Base-by-base conservation (phyloP, 140 eudicot genomes). In the Artemisia princeps region DNA sequence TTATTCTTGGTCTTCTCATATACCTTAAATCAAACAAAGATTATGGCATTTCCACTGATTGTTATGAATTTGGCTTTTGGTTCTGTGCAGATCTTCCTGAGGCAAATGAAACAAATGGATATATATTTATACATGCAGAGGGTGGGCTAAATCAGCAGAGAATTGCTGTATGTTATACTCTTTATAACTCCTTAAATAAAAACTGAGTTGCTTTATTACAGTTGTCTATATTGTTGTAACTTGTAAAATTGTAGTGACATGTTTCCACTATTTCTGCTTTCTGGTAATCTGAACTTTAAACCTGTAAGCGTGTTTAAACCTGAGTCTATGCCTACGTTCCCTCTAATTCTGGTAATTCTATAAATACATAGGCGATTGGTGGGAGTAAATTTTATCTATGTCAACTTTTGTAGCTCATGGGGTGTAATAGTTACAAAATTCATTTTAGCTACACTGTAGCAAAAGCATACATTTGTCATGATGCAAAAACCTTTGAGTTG, bases 101-200 rank as follows among this genome's bases (percentile, higher is more conserved):
- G 56, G 98, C 88, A 76, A 92, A 92, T 82, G 95, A 83, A 68
- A 83, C 98, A 49, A 84, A 78, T 69, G 98, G 98, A 52, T 92
- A 92, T 74, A 88, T 92, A 68, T 92, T 92, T 77, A 92, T 92
- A 64, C 98, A 92, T 65, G 98, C 96, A 14, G 98, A 92, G 86
- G 98, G 98, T 69, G 98, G 98, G 76, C 89, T 92, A 55, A 92
- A 92, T 84, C 98, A 92, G 80, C 98, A 92, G 80, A 83, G 98
- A 72, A 92, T 92, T 58, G 96, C 96, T 45, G 98, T 92, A 92
- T 70, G 96, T 69, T 77, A 52, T 61, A 40, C 60, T 77, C 68
- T 68, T 50, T 24, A 46, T n/a, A 13, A 71, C 75, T 68, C 69
- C 28, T 40, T 62, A 19, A 16, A 68, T 50, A 54, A 53, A 23